These are phyloP conservation scores for Cystofilobasidium capitatum DNA, from an alignment of 768 basidiomycete genomes.

Conservation along the genomic window DNA sequence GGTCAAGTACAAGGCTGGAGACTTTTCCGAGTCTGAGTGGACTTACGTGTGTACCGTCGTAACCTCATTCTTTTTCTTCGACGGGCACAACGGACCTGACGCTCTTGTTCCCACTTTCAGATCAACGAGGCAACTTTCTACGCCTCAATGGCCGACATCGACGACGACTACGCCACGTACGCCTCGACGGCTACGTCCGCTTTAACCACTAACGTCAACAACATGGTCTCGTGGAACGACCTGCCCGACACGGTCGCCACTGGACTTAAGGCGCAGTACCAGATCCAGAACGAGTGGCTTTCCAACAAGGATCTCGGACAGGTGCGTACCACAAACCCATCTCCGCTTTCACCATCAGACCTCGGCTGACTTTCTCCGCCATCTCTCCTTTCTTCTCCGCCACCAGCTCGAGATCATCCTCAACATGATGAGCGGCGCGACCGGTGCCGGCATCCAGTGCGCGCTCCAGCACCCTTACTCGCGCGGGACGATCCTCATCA, in stretches of 20 bases:
- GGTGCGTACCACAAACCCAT: neutral
- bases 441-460: slow-evolving; percentile 51
- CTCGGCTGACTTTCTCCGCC: neutral
- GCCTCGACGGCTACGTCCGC: slow-evolving; percentile 13
- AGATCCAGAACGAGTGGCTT: slow-evolving; percentile 34
- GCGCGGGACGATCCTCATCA: slow-evolving; percentile 35
- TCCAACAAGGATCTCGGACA: slow-evolving; percentile 26
- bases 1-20: neutral
- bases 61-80: neutral
- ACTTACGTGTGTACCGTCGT: neutral
- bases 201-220: slow-evolving; percentile 18
- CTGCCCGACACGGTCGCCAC: slow-evolving; percentile 34
- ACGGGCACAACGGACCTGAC: neutral
- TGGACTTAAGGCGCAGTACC: slow-evolving; percentile 35
- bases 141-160: slow-evolving; percentile 17
- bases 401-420: slow-evolving; percentile 38
- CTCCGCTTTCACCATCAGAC: neutral
- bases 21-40: slow-evolving; percentile 22
- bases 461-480: slow-evolving; percentile 59
- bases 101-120: neutral
- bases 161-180: slow-evolving; percentile 11
- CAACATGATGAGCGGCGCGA: slow-evolving; percentile 33
- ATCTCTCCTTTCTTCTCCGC: neutral
- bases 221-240: slow-evolving; percentile 31
- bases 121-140: slow-evolving; percentile 22